Evolutionary conservation across 257 asterid genomes (phyloP).

Genomic region (Przewalskia tangutica): DNA sequence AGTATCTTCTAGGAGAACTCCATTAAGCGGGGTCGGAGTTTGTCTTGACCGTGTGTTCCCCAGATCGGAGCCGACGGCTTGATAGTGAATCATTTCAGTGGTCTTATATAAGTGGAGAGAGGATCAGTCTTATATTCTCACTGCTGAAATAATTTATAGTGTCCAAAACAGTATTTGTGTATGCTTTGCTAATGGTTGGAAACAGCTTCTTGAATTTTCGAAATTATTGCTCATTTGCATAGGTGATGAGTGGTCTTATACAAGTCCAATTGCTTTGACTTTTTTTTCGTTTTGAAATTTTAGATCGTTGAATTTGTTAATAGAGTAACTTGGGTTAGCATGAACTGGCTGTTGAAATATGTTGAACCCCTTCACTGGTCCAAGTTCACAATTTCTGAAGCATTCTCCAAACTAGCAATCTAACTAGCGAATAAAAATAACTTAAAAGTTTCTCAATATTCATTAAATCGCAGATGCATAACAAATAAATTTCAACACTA

Average conservation of each 20-base stretch:
- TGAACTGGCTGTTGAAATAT: not conserved
- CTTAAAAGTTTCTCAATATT: not conserved
- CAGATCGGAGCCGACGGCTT: not conserved
- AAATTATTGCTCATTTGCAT: no score
- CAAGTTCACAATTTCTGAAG: not conserved
- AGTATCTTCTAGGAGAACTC: slow-evolving; percentile 23
- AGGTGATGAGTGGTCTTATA: not conserved
- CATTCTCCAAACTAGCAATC: not conserved
- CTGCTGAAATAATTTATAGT: not conserved
- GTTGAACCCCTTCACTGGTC: not conserved
- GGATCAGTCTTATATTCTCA: not conserved
- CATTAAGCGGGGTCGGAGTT: not conserved
- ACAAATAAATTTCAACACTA: not conserved
- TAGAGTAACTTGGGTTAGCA: not conserved
- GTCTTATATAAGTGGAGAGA: not conserved
- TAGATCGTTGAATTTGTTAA: not conserved
- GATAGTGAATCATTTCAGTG: not conserved
- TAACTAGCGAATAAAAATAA: not conserved
- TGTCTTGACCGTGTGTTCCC: not conserved
- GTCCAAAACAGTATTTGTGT: not conserved
- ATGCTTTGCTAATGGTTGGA: no score
- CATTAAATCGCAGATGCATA: not conserved
- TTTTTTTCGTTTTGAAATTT: not conserved
- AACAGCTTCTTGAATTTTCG: not conserved
- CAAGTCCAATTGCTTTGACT: not conserved